phyloP scores from a whole-genome alignment of 164 flowering plant species.

The Aristolochia contorta region DNA sequence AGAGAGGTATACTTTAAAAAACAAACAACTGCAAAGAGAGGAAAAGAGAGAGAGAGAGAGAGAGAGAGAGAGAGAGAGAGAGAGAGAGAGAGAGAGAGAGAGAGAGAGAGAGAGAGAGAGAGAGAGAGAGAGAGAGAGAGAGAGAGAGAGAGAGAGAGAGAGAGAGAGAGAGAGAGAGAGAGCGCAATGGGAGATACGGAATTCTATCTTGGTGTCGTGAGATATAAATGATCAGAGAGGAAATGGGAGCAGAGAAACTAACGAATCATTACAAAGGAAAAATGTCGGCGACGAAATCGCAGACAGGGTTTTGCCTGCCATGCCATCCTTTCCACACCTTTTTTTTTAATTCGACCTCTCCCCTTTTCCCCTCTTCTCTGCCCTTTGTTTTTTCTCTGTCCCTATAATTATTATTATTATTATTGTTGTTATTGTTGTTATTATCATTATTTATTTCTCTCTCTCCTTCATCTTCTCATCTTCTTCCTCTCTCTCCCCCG shows the following conservation, averaged over 20 bases:
- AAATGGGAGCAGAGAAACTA: slow-evolving; percentile 5
- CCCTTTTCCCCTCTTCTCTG: background rate
- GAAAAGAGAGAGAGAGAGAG: background rate
- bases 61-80: background rate
- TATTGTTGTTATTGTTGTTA: too few species aligned
- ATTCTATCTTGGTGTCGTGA: background rate
- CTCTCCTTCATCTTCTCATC: background rate
- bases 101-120: background rate
- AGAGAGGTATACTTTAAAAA: too few species aligned
- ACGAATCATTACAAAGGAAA: slow-evolving; percentile 7
- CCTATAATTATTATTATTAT: too few species aligned
- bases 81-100: background rate
- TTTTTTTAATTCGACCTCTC: background rate
- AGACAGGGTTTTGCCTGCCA: background rate
- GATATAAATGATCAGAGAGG: background rate
- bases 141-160: background rate
- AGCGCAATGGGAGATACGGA: background rate
- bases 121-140: background rate
- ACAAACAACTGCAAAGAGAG: too few species aligned
- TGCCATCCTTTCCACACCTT: background rate
- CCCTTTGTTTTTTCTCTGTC: background rate
- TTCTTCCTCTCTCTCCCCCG: background rate
- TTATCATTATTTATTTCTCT: background rate
- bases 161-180: background rate
- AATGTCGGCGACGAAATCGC: slow-evolving; percentile 5